Conservation (phyloP, 2,329 filamentous ascomycete species). For the Pestalotiopsis sp. region DNA sequence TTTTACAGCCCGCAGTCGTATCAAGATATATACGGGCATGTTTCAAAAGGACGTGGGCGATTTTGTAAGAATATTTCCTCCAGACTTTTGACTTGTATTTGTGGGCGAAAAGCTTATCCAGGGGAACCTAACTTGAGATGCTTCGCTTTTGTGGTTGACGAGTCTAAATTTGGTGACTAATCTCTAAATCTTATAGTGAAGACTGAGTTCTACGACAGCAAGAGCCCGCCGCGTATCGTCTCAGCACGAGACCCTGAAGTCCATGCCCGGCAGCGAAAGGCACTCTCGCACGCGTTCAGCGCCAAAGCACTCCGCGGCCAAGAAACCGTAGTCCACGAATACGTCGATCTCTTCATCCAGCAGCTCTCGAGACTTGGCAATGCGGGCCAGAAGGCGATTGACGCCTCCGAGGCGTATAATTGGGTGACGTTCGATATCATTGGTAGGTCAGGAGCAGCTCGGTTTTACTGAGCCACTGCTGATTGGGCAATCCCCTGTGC, state of each 20-base stretch:
- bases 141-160: neutral
- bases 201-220: conserved; percentile 25
- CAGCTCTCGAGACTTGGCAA: conserved; percentile 21
- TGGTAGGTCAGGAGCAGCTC: conserved; percentile 19
- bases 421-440: conserved; percentile 32
- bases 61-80: neutral
- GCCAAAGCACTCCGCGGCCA: conserved; percentile 25
- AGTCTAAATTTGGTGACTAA: neutral
- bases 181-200: neutral
- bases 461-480: neutral
- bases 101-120: neutral
- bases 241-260: conserved; percentile 20
- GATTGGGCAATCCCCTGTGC: neutral
- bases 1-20: conserved; percentile 38
- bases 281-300: conserved; percentile 27
- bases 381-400: conserved; percentile 19
- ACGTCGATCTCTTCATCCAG: conserved; percentile 29
- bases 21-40: conserved; percentile 39
- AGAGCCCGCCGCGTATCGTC: neutral
- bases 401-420: conserved; percentile 22
- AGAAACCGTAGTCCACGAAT: conserved; percentile 28
- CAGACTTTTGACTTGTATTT: neutral
- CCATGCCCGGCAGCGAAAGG: conserved; percentile 27
- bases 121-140: neutral
- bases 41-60: neutral